A percentile compares a stretch with the other conserved stretches of the same genome.
Conservation (phyloP, 2,329 filamentous ascomycete genomes). For the Leptographium procerum region DNA sequence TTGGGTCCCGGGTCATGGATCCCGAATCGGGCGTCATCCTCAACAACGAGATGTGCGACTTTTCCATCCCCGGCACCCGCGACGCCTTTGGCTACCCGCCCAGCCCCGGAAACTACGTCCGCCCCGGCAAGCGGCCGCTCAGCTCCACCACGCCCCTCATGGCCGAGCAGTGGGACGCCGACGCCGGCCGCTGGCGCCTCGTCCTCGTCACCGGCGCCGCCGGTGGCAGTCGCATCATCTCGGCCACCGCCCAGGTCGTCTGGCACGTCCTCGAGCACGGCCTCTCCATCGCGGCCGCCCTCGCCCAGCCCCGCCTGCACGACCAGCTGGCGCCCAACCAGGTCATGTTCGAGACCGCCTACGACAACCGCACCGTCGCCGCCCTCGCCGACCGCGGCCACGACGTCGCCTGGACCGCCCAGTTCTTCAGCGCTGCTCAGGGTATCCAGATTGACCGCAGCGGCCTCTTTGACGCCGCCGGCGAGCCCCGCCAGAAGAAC, state of each 20-base stretch:
- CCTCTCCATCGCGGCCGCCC: constrained; percentile 48
- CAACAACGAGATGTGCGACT: constrained; percentile 66
- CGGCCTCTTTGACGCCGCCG: constrained; percentile 63
- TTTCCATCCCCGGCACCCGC: constrained; percentile 64
- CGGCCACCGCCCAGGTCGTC: constrained; percentile 65
- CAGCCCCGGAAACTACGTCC: constrained; percentile 68
- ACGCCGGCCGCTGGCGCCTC: constrained; percentile 32
- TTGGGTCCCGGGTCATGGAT: constrained; percentile 68
- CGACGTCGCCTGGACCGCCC: constrained; percentile 61
- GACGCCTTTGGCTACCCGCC: constrained; percentile 85
- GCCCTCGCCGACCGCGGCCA: constrained; percentile 57
- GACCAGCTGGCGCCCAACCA: constrained; percentile 68
- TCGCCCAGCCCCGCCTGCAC: constrained; percentile 62
- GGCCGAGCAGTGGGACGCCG: constrained; percentile 52
- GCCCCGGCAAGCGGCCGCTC: constrained; percentile 68
- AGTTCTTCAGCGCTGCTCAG: constrained; percentile 60
- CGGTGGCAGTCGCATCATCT: constrained; percentile 77
- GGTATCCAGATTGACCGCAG: constrained; percentile 53
- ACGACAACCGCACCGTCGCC: constrained; percentile 56
- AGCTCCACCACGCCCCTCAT: constrained; percentile 77
- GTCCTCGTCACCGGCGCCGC: constrained; percentile 67
- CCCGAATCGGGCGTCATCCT: constrained; percentile 75
- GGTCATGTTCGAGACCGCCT: constrained; percentile 59
- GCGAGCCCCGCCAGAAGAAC: constrained; percentile 68
- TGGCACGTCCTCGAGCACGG: constrained; percentile 61